Conservation (phyloP, 441 rosid species). For the Raphanus hybrid region DNA sequence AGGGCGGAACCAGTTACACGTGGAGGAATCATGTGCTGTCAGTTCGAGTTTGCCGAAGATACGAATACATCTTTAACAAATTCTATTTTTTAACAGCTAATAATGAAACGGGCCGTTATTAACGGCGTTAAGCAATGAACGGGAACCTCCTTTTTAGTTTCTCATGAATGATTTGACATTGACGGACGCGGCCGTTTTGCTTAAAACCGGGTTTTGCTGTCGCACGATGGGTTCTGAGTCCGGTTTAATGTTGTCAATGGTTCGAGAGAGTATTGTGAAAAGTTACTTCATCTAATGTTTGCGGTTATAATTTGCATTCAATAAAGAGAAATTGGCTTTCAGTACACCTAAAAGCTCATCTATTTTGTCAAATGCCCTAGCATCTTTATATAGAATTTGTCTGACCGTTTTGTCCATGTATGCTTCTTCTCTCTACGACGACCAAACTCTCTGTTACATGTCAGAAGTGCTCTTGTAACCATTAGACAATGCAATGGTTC, state of each 20-base stretch:
- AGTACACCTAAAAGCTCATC: too few species aligned
- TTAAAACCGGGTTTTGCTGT: conserved; percentile 37
- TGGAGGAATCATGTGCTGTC: conserved; percentile 46
- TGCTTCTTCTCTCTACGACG: too few species aligned
- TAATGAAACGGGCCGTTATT: conserved; percentile 23
- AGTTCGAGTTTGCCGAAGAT: conserved; percentile 34
- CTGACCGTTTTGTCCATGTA: too few species aligned
- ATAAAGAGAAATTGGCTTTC: too few species aligned
- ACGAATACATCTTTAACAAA: conserved; percentile 15
- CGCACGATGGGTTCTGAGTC: conserved; percentile 15
- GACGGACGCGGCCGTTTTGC: conserved; percentile 43
- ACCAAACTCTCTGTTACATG: too few species aligned
- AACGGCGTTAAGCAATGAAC: conserved; percentile 45
- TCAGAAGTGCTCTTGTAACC: too few species aligned
- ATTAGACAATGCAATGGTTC: too few species aligned
- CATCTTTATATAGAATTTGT: too few species aligned
- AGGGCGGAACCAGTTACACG: conserved; percentile 27
- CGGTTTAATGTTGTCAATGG: neutral
- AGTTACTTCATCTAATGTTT: neutral
- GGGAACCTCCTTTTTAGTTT: conserved; percentile 5
- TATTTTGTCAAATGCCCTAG: too few species aligned
- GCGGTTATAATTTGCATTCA: neutral
- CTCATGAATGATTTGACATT: conserved; percentile 30
- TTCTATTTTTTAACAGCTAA: conserved; percentile 4
- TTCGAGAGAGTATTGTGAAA: neutral